These are phyloP conservation scores for Chrysanthemum lavandulifolium DNA, from an alignment of 129 eudicot genomes.

Conservation along the genomic window DNA sequence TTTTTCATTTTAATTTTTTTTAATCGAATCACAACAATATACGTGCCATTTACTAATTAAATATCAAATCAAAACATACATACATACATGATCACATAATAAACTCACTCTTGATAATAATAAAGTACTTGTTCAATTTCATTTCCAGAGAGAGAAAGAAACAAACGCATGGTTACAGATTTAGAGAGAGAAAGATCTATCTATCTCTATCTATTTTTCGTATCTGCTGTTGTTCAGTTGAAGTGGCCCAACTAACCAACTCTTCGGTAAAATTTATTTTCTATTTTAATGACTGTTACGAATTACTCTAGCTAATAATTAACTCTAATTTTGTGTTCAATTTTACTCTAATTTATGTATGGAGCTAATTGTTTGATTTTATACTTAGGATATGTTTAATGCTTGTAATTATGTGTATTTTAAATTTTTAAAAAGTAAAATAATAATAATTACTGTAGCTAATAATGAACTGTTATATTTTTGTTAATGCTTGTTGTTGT, in stretches of 20 bases:
- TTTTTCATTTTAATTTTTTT: constrained; percentile 7
- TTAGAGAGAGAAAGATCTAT: constrained; percentile 30
- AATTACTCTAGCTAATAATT: not conserved
- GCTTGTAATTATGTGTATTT: not conserved
- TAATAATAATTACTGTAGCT: too few relatives aligned
- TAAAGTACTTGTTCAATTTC: not conserved
- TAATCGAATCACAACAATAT: not conserved
- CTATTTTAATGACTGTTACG: not conserved
- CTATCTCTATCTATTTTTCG: constrained; percentile 27
- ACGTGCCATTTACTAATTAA: not conserved
- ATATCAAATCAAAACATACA: too few relatives aligned
- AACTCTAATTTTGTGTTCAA: not conserved
- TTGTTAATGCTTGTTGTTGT: too few relatives aligned
- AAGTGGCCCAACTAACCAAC: constrained; percentile 37
- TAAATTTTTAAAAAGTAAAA: too few relatives aligned
- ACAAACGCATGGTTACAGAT: not conserved
- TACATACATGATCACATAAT: too few relatives aligned
- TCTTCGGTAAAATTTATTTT: not conserved
- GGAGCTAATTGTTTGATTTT: constrained; percentile 3
- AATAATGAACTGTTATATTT: too few relatives aligned
- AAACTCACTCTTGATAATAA: too few relatives aligned
- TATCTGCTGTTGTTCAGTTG: constrained; percentile 33
- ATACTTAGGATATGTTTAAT: constrained; percentile 22
- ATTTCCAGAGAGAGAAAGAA: constrained; percentile 34
- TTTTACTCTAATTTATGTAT: constrained; percentile 17